A percentile compares a stretch with the other conserved stretches of the same genome.
These are phyloP conservation scores for Ehretia macrophylla DNA, from an alignment of 257 asterid genomes.

Conservation along the genomic window DNA sequence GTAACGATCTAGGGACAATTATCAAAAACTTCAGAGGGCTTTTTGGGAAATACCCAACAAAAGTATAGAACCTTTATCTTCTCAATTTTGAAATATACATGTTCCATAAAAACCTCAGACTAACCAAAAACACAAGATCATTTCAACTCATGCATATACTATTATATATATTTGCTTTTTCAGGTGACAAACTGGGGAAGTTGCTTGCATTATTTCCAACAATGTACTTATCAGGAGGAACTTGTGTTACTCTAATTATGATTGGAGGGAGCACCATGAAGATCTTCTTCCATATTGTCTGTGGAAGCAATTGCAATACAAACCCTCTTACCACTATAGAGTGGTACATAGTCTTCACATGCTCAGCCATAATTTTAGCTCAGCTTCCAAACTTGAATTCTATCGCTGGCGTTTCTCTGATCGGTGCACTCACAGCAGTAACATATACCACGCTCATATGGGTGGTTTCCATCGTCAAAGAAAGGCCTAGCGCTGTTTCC, in stretches of 20 bases:
- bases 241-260: slow-evolving; percentile 79
- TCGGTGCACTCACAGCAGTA: slow-evolving; percentile 69
- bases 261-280: slow-evolving; percentile 76
- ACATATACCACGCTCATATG: slow-evolving; percentile 70
- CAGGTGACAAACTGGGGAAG: slow-evolving; percentile 73
- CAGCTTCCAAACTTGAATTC: slow-evolving; percentile 91
- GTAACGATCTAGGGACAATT: too few species aligned
- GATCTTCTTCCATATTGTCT: slow-evolving; percentile 49
- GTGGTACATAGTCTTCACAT: slow-evolving; percentile 67
- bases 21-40: too few species aligned
- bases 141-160: too few species aligned
- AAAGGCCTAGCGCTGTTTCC: slow-evolving; percentile 42
- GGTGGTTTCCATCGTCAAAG: slow-evolving; percentile 53
- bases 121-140: too few species aligned
- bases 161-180: background rate
- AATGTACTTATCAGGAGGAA: slow-evolving; percentile 82
- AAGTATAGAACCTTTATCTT: too few species aligned
- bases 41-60: too few species aligned
- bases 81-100: too few species aligned
- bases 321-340: slow-evolving; percentile 39
- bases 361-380: slow-evolving; percentile 52
- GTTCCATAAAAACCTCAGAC: too few species aligned
- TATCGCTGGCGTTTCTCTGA: slow-evolving; percentile 72
- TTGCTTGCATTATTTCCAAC: slow-evolving; percentile 69
- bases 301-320: slow-evolving; percentile 27